These are phyloP conservation scores for Eutrema japonicum DNA, from an alignment of 345 rosid species.

Conservation along the genomic window DNA sequence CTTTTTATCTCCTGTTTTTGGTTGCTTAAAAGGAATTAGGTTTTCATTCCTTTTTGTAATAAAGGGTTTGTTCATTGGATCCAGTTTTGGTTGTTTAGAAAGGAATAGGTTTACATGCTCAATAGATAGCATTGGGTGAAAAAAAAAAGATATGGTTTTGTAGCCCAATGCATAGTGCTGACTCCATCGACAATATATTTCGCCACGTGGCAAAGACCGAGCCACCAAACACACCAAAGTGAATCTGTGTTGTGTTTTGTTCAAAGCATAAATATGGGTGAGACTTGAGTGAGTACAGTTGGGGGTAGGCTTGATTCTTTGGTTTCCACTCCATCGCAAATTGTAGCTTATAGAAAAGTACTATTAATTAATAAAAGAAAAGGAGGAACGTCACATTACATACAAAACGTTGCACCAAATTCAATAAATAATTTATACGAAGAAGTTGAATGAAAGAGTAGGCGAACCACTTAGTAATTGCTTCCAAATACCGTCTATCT, in stretches of 20 bases:
- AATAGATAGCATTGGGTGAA: too few species aligned
- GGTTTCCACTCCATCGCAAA: conserved; percentile 39
- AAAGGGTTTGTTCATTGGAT: too few species aligned
- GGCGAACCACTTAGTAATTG: conserved; percentile 45
- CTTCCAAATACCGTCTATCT: conserved; percentile 47
- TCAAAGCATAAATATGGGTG: conserved; percentile 29
- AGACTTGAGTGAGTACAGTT: conserved; percentile 20
- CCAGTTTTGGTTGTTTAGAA: too few species aligned
- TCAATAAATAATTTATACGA: conserved; percentile 12
- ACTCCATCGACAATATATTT: conserved; percentile 14
- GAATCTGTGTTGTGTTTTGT: neutral
- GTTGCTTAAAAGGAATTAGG: too few species aligned
- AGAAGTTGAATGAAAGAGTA: conserved; percentile 34
- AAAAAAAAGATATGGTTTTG: too few species aligned
- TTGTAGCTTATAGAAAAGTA: neutral
- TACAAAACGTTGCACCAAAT: conserved; percentile 40
- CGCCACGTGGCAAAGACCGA: conserved; percentile 22
- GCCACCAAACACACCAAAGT: conserved; percentile 1
- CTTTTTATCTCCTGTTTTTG: too few species aligned
- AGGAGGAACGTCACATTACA: conserved; percentile 42
- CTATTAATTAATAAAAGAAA: conserved; percentile 24
- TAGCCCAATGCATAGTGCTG: conserved; percentile 12
- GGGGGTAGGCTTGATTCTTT: conserved; percentile 44
- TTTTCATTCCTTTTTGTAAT: too few species aligned
- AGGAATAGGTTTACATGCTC: too few species aligned